These are phyloP conservation scores for Nicotiana otophora DNA, from an alignment of 257 asterid species.

Conservation along the genomic window DNA sequence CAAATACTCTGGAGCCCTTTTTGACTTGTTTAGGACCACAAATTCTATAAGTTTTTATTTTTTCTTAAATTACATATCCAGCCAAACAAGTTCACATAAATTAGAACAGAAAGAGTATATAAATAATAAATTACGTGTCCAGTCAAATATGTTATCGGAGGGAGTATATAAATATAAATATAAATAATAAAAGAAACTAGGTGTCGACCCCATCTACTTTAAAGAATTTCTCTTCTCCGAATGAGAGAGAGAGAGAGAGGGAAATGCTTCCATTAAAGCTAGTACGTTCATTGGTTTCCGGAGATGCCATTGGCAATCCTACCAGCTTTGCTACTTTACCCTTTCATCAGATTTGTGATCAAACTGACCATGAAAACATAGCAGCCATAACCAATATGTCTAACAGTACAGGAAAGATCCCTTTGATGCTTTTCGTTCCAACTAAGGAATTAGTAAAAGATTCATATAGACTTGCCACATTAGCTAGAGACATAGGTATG, in stretches of 20 bases:
- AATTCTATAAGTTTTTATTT: no score
- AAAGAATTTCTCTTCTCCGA: background rate
- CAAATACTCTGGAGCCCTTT: no score
- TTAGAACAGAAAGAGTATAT: no score
- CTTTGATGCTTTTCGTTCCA: conserved; percentile 49
- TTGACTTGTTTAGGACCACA: no score
- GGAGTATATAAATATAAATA: no score
- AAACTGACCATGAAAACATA: background rate
- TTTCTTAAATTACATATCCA: no score
- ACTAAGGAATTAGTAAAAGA: conserved; percentile 47
- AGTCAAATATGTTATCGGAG: no score
- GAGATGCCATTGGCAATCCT: conserved; percentile 33
- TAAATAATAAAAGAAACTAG: no score
- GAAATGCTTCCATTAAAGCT: conserved; percentile 46
- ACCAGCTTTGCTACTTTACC: conserved; percentile 24
- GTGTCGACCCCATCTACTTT: background rate
- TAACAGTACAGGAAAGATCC: conserved; percentile 12
- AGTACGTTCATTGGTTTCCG: conserved; percentile 35
- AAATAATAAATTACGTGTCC: no score
- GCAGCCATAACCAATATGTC: background rate
- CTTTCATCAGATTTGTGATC: conserved; percentile 11
- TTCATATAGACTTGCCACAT: conserved; percentile 46
- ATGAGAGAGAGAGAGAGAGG: background rate
- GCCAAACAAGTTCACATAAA: no score
- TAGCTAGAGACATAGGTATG: conserved; percentile 55